Base-by-base conservation (phyloP, 805 yeast species). In the Metschnikowia aberdeeniae region DNA sequence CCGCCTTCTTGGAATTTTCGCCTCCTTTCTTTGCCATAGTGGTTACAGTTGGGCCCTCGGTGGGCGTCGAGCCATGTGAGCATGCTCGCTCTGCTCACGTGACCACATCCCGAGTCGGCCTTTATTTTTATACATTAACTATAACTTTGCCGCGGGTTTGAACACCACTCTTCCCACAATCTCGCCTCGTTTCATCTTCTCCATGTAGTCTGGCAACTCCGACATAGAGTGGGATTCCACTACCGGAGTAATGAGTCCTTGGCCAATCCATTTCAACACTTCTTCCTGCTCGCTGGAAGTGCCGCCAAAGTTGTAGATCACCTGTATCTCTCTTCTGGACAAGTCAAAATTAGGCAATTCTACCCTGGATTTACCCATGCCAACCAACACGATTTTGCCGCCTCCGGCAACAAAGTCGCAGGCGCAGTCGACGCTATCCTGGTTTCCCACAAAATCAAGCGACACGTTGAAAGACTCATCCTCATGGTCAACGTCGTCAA, bases 1-100 rank as follows among this genome's bases (percentile, higher is more conserved):
- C 79, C 0, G 75, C 84, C 58, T 78, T 78, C 63, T 77, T 78
- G 28, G 75, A 50, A 65, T 77, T 78, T 51, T 73, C 80, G 33
- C 72, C 78, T 24, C 44, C 50, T 43, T 54, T 55, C 45, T 53
- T 53, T 26, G 59, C 62, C 60, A 57, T 57, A 32, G 47, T 49
- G 33, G 28, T 49, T 28, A 28, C 12, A 9, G 5, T 29, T 29
- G 31, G 5, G 6, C 8, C 26, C 26, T 29, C 13, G 13, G 31
- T 3, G 31, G 29, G 5, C 13, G 31, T 7, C 12, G 13, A 12
- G 31, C 13, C 31, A 12, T n/a, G 31, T 12, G 12, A 29, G 31
- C 17, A 37, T 26, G 40, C 30, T 29, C 20, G 34, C 24, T 17
- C 7, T 4, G 14, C 17, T 37, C 40, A 37, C 40, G 40, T 37